Base-by-base conservation (phyloP, 768 basidiomycete genomes). In the Amanita rimosa region DNA sequence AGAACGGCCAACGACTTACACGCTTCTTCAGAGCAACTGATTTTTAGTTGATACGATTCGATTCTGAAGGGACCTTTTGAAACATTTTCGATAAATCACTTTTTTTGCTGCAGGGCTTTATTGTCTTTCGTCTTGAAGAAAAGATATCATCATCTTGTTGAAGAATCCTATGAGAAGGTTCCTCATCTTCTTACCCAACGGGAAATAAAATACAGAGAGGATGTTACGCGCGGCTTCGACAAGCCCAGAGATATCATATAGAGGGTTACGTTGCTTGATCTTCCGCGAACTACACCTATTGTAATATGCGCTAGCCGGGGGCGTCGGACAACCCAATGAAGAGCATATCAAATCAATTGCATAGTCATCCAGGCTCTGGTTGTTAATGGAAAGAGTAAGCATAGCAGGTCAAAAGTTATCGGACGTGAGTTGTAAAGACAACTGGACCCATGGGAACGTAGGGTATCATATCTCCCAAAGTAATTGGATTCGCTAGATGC, bases 91-190 rank as follows among this genome's bases (percentile, higher is more conserved):
- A 53, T 3, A 72, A 72, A 54, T 66, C 67, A 19, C 61, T 75
- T 31, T n/a, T n/a, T n/a, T 67, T 61, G 10, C 57, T 78, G 9
- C 52, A 61, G n/a, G 76, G 76, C 0, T 74, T 78, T 56, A 62
- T 73, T 17, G 55, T 65, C 8, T 49, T 48, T 4, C 58, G 59
- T 53, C 48, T 62, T 4, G 50, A 57, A n/a, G 53, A 56, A 0
- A 64, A 70, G n/a, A 53, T 67, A 62, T 51, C 27, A 53, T 22
- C 58, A 44, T 9, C 26, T 27, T 14, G 14, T 44, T 7, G 19
- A 60, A 0, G 60, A 58, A 13, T 76, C 75, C 58, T 63, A 69
- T 49, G 53, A 52, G 31, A 57, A 61, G 19, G 53, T 75, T 2
- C 71, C 70, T 3, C 54, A 59, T 6, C 55, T 62, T 6, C 53